phyloP scores from a whole-genome alignment of 164 flowering plant genomes.

The grape (Vitis vinifera) region ASM3070453v1 NC_081808.1:21909501-21910000 shows the following conservation, averaged over 20 bases:
- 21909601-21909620: background rate
- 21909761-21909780: background rate
- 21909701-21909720: background rate
- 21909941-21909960: too few species aligned
- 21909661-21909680: background rate
- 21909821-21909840: too few species aligned
- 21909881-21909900: too few species aligned
- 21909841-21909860: too few species aligned
- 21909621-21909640: too few species aligned
- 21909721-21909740: background rate
- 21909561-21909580: conserved; percentile 11
- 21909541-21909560: background rate
- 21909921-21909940: too few species aligned
- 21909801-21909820: too few species aligned
- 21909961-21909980: too few species aligned
- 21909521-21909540: conserved; percentile 12
- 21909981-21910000: too few species aligned
- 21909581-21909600: conserved; percentile 18
- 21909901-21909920: too few species aligned
- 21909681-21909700: background rate
- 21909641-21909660: background rate
- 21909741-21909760: background rate
- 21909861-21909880: too few species aligned
- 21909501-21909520: conserved; percentile 9
- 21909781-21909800: background rate